Base-by-base conservation (phyloP, 1,139 yeast species). In the Suzukiozyma palmioleophila region DNA sequence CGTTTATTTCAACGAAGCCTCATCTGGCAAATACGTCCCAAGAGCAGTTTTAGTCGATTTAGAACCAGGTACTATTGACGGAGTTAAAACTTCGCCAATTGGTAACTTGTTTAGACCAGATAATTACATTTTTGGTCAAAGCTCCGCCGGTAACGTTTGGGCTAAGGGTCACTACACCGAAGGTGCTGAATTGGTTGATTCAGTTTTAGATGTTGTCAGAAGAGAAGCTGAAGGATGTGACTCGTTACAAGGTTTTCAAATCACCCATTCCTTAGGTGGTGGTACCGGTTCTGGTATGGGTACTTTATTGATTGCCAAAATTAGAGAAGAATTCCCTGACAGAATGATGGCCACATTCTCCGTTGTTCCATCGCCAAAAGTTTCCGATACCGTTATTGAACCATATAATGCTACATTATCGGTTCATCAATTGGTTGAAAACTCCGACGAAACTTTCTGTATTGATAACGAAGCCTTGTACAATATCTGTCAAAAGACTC, bases 251-350 rank as follows among this genome's bases (percentile, higher is more conserved):
- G 96, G 96, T 53, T 88, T 88, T 79, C 96, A 87, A 69, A 83
- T 88, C 57, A 80, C 96, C 40, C 96, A 88, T 64, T 88, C 96
- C 33, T 76, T 88, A 47, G 96, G 96, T 65, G 96, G 96, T 66
- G 96, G 96, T 73, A 88, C 96, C 40, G 96, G 96, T 58, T 86
- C 95, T 27, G 96, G 96, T 66, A 82, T 88, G 90, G 96, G 96
- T 58, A 86, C 96, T 34, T 66, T 87, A 52, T 74, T 86, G 56
- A 79, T 86, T 52, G 78, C 88, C 43, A 82, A 81, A 57, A 83
- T 86, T 56, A 79, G 89, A 64, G 95, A 87, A 62, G 95, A 87
- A 62, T 87, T 81, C 55, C 89, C 95, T 38, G 96, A 88, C 65
- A 82, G 96, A 72, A 88, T 88, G 96, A 82, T 87, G 87, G 95